phyloP scores from a whole-genome alignment of 352 stramenopile genomes.

The Pythium coloratum region DNA sequence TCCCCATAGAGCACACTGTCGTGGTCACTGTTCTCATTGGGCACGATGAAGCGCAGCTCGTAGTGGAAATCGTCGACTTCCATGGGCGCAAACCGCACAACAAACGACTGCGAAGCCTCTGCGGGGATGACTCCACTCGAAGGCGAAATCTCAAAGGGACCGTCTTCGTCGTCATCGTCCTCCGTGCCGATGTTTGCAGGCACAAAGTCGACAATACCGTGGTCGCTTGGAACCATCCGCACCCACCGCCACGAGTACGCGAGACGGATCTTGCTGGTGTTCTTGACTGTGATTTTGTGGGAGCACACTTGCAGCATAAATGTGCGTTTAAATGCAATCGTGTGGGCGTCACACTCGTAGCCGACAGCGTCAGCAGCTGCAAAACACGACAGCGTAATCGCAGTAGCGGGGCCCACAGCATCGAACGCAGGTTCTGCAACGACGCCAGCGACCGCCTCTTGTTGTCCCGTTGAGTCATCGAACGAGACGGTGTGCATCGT shows the following conservation, averaged over 20 bases:
- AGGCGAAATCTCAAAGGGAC: slow-evolving; percentile 88
- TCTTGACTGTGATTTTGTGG: slow-evolving; percentile 64
- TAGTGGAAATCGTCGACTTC: slow-evolving; percentile 91
- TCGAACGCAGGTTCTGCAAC: slow-evolving; percentile 55
- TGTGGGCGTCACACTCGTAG: slow-evolving; percentile 61
- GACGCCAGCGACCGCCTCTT: slow-evolving; percentile 6
- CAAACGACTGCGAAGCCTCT: slow-evolving; percentile 69
- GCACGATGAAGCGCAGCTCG: slow-evolving; percentile 45
- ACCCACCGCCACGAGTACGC: slow-evolving; percentile 62
- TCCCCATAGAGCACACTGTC: slow-evolving; percentile 4
- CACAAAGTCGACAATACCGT: slow-evolving; percentile 10
- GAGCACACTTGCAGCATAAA: slow-evolving; percentile 89
- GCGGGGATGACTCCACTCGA: slow-evolving; percentile 50
- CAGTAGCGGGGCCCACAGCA: slow-evolving; percentile 31
- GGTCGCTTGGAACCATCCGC: slow-evolving; percentile 16
- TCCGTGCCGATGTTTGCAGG: slow-evolving; percentile 6
- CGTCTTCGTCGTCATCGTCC: slow-evolving; percentile 49
- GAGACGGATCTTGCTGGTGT: slow-evolving; percentile 74
- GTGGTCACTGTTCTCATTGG: not conserved
- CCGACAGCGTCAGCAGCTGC: slow-evolving; percentile 57
- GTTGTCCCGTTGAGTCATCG: slow-evolving; percentile 19
- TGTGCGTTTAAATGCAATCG: slow-evolving; percentile 74
- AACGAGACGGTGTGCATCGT: slow-evolving; percentile 66
- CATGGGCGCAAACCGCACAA: slow-evolving; percentile 87
- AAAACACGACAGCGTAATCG: slow-evolving; percentile 58